A percentile compares a stretch with the other conserved stretches of the same genome.
These are phyloP conservation scores for Verbena officinalis DNA, from an alignment of 257 asterid genomes.

Conservation along the genomic window DNA sequence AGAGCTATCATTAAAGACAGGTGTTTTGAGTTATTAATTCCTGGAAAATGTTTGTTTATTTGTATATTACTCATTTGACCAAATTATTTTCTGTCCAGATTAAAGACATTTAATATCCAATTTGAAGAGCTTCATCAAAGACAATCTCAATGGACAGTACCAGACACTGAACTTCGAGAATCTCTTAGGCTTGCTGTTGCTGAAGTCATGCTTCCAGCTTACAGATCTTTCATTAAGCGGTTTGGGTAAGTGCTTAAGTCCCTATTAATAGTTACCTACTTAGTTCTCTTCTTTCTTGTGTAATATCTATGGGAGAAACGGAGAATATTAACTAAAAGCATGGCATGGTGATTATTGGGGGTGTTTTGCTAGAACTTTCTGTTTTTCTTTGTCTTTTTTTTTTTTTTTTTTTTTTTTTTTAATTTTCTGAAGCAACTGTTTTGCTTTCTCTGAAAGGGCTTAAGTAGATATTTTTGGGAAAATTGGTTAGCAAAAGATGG, in stretches of 20 bases:
- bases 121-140: constrained; percentile 99
- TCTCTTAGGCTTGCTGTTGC: constrained; percentile 97
- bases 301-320: background rate
- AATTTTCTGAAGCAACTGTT: too few relatives aligned
- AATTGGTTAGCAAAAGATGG: too few relatives aligned
- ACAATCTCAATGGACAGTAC: constrained; percentile 99
- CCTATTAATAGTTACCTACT: constrained; percentile 1
- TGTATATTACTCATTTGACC: constrained; percentile 20
- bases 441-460: too few relatives aligned
- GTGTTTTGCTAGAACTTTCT: too few relatives aligned
- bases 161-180: constrained; percentile 94
- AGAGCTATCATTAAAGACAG: constrained; percentile 88
- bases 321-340: background rate
- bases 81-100: constrained; percentile 42
- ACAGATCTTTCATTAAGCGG: constrained; percentile 90
- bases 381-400: too few relatives aligned
- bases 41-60: background rate
- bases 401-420: too few relatives aligned
- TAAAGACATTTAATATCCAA: constrained; percentile 85
- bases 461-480: too few relatives aligned
- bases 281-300: constrained; percentile 5
- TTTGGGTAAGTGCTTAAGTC: constrained; percentile 63
- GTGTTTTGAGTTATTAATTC: constrained; percentile 43
- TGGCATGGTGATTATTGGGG: background rate
- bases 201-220: constrained; percentile 94